A percentile compares a stretch with the other conserved stretches of the same genome.
These are phyloP conservation scores for Ascochyta viciae-villosae DNA, from an alignment of 2,329 filamentous ascomycete genomes.

Conservation along the genomic window DNA sequence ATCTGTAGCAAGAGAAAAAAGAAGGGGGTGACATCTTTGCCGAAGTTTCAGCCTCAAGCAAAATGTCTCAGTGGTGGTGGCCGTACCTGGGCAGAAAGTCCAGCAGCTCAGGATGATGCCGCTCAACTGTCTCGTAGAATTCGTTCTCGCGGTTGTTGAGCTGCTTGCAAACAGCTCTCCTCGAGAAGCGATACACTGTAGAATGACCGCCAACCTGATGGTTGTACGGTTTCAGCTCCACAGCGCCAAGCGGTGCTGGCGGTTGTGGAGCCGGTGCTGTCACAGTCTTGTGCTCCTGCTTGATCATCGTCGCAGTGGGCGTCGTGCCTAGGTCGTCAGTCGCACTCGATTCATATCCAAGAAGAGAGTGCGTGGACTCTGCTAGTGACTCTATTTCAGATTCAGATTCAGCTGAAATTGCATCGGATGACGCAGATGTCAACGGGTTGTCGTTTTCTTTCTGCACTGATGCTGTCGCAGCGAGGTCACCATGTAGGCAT, in stretches of 20 bases:
- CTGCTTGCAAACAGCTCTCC: slow-evolving; percentile 95
- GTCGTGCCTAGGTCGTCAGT: slow-evolving; percentile 60
- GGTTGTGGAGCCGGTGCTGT: slow-evolving; percentile 45
- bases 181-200: slow-evolving; percentile 93
- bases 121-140: slow-evolving; percentile 97
- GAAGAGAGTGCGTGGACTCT: slow-evolving; percentile 52
- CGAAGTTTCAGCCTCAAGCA: slow-evolving; percentile 51
- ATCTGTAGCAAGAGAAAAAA: slow-evolving; percentile 10
- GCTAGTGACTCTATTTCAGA: slow-evolving; percentile 52
- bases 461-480: slow-evolving; percentile 48
- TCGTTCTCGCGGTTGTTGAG: slow-evolving; percentile 98
- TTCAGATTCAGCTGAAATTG: slow-evolving; percentile 50
- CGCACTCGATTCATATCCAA: slow-evolving; percentile 61
- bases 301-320: slow-evolving; percentile 43
- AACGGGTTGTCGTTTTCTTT: slow-evolving; percentile 51
- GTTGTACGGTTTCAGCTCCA: slow-evolving; percentile 94
- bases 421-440: slow-evolving; percentile 33
- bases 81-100: slow-evolving; percentile 81
- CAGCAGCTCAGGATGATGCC: slow-evolving; percentile 85
- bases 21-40: slow-evolving; percentile 39
- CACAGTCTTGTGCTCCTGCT: slow-evolving; percentile 40
- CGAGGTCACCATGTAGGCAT: slow-evolving; percentile 66
- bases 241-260: slow-evolving; percentile 77
- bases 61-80: slow-evolving; percentile 22
- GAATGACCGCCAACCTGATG: slow-evolving; percentile 98